Evolutionary conservation across 495 filamentous ascomycete species (phyloP).

Genomic region (Achaetomiella virescens): DNA sequence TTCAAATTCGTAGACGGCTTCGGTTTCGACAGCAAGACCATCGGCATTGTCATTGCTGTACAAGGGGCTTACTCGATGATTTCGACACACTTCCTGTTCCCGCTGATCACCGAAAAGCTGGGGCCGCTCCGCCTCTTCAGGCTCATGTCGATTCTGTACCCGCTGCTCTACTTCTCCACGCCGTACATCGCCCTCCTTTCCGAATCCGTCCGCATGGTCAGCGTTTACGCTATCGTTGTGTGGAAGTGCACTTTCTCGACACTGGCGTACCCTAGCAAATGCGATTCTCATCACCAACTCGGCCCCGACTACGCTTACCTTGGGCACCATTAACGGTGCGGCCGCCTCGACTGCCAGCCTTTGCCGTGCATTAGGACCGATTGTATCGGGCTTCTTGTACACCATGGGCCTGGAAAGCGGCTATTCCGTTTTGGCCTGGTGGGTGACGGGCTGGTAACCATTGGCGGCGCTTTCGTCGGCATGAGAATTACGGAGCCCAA

Average conservation of each 20-base stretch:
- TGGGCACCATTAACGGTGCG: slow-evolving; percentile 90
- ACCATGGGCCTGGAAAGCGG: slow-evolving; percentile 69
- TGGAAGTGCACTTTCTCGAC: slow-evolving; percentile 86
- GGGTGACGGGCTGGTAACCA: slow-evolving; percentile 74
- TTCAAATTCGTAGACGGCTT: slow-evolving; percentile 89
- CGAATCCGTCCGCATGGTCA: slow-evolving; percentile 57
- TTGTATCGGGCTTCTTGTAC: slow-evolving; percentile 79
- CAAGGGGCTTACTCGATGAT: slow-evolving; percentile 89
- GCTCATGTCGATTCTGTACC: slow-evolving; percentile 72
- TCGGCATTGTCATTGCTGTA: slow-evolving; percentile 79
- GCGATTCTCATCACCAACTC: slow-evolving; percentile 81
- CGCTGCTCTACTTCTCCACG: slow-evolving; percentile 78
- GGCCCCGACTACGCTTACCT: slow-evolving; percentile 68
- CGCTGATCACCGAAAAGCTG: slow-evolving; percentile 61
- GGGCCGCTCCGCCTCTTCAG: slow-evolving; percentile 75
- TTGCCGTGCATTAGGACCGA: slow-evolving; percentile 79
- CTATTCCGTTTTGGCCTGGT: slow-evolving; percentile 85
- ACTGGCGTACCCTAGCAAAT: slow-evolving; percentile 78
- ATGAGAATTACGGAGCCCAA: slow-evolving; percentile 43
- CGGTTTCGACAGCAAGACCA: slow-evolving; percentile 68
- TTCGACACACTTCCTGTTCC: slow-evolving; percentile 76
- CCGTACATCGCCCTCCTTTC: slow-evolving; percentile 88
- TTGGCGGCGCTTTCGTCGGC: slow-evolving; percentile 58
- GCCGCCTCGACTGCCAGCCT: slow-evolving; percentile 86
- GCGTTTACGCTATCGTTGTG: slow-evolving; percentile 67